A percentile compares a stretch with the other conserved stretches of the same genome.
phyloP scores from a whole-genome alignment of 176 grass and related monocot species.

The Oryza longistaminata region DNA sequence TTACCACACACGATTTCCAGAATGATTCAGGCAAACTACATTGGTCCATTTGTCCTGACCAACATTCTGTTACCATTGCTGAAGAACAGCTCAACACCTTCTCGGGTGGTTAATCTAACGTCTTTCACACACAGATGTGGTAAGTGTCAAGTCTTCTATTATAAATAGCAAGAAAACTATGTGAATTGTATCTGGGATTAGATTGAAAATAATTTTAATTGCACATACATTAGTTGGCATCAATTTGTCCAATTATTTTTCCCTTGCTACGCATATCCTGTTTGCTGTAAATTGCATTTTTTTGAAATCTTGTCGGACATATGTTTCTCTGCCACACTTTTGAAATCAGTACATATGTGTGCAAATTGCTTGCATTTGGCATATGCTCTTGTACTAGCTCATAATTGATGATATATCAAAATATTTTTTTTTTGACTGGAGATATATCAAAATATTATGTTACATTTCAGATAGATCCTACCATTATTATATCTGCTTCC shows the following conservation, averaged over 20 bases:
- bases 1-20: conserved; percentile 48
- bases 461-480: not conserved
- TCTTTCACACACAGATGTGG: conserved; percentile 97
- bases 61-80: conserved; percentile 77
- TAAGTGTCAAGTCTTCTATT: conserved; percentile 39
- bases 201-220: not conserved
- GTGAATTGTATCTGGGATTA: not conserved
- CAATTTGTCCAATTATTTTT: not conserved
- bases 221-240: not conserved
- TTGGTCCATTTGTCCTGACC: conserved; percentile 79
- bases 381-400: not conserved
- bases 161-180: not conserved
- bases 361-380: not conserved
- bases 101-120: conserved; percentile 82
- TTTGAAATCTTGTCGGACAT: not conserved
- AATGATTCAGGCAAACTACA: conserved; percentile 86
- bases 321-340: not conserved
- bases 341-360: not conserved
- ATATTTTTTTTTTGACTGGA: too few species aligned
- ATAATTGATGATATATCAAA: not conserved
- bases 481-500: not conserved
- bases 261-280: not conserved
- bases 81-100: conserved; percentile 65
- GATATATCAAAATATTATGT: conserved; percentile 1
- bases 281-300: not conserved